phyloP scores from a whole-genome alignment of 768 basidiomycete genomes.

The Grammothele lineata region DNA sequence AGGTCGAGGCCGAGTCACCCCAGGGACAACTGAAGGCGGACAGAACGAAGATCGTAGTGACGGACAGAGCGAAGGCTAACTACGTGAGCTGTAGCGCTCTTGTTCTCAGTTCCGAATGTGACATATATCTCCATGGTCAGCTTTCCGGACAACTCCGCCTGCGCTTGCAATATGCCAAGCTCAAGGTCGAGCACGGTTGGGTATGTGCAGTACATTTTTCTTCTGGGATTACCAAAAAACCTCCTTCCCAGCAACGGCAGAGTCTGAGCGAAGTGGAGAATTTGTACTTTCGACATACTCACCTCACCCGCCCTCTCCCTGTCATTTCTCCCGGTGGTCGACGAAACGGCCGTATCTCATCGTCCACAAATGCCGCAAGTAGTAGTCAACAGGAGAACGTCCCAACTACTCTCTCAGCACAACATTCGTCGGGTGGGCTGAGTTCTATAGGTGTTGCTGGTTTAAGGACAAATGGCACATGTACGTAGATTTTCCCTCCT shows the following conservation, averaged over 20 bases:
- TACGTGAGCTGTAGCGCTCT: background rate
- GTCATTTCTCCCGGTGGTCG: constrained; percentile 16
- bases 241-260: constrained; percentile 61
- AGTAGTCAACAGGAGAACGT: background rate
- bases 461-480: background rate
- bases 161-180: constrained; percentile 69
- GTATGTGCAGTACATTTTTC: constrained; percentile 33
- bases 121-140: constrained; percentile 29
- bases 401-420: too few relatives aligned
- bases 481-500: background rate
- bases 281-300: constrained; percentile 73
- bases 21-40: background rate
- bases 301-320: constrained; percentile 24
- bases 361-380: background rate
- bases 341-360: constrained; percentile 6
- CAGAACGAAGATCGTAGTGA: background rate
- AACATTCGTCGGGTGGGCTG: too few relatives aligned
- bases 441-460: too few relatives aligned
- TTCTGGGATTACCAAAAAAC: background rate
- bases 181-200: constrained; percentile 83
- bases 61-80: background rate
- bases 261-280: constrained; percentile 80
- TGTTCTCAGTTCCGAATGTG: background rate
- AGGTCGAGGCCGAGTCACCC: background rate
- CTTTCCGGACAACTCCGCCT: constrained; percentile 68